Evolutionary conservation across 306 rosid species (phyloP).

Genomic region (Arachis hypogaea): DNA sequence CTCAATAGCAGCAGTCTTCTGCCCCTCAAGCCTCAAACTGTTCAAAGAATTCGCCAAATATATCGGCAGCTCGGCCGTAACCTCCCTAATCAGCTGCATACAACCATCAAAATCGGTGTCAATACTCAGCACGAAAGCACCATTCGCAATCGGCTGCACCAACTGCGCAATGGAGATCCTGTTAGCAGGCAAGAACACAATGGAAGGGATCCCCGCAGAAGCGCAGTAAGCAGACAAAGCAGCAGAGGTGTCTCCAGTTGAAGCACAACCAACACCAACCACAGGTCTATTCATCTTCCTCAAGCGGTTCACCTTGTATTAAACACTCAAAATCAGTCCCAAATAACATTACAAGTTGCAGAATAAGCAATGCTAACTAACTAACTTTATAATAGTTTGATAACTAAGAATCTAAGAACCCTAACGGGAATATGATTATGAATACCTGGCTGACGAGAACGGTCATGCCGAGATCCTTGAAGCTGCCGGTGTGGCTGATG

Average conservation of each 20-base stretch:
- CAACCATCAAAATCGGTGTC: conserved; percentile 92
- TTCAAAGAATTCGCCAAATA: conserved; percentile 75
- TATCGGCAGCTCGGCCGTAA: conserved; percentile 72
- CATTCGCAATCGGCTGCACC: conserved; percentile 87
- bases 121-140: conserved; percentile 76
- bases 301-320: conserved; percentile 67
- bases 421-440: neutral
- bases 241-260: conserved; percentile 83
- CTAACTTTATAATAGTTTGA: neutral
- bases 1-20: conserved; percentile 85
- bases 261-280: conserved; percentile 86
- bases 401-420: neutral
- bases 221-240: conserved; percentile 83
- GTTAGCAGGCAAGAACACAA: conserved; percentile 74
- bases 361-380: neutral
- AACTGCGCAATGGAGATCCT: conserved; percentile 73
- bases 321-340: neutral
- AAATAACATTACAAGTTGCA: neutral
- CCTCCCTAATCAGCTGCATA: conserved; percentile 77
- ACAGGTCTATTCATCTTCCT: conserved; percentile 69
- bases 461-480: conserved; percentile 89
- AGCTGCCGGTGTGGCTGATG: conserved; percentile 80
- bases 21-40: conserved; percentile 81
- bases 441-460: conserved; percentile 72
- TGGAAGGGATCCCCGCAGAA: conserved; percentile 71